Evolutionary conservation across 768 basidiomycete species (phyloP), one percentile per base, ranked within the genome.

Genomic region (Calocybe cyanea): DNA sequence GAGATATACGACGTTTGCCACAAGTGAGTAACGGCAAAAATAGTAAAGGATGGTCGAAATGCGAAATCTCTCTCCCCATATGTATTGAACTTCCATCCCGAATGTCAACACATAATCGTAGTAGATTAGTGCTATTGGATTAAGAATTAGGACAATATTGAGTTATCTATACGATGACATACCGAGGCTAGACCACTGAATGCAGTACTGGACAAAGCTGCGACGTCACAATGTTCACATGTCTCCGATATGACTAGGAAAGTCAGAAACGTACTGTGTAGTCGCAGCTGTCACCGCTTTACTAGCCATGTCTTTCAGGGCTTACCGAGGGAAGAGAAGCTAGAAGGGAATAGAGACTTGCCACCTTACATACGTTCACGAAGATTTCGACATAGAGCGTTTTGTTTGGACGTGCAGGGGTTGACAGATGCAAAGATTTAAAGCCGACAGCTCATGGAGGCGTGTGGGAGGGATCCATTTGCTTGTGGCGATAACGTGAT

Each of bases 71-170:
- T 55, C 42, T 8, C 39, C 17, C 63, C 63, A 65, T 18, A 64
- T 56, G 41, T 57, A 60, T 35, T 44, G 33, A 28, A 57, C 54
- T 40, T 63, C 62, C 46, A 45, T 46, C 1, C 48, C 46, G 21
- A 63, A 60, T 19, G 63, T 64, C 19, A 64, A 46, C 13, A 49
- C 33, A 41, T 62, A 63, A 35, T 65, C 58, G 28, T 57, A 65
- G 21, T 58, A 63, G 10, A 63, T 46, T 19, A 62, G 32, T 17
- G 55, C 59, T 55, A 13, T 0, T 21, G 7, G 23, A 11, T 18
- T 35, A 10, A 18, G 23, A 9, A 11, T 11, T n/a, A 28, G 2
- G 20, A 18, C 18, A n/a, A 8, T 18, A 33, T 13, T 15, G 7
- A 18, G 30, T 28, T 13, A n/a, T 25, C 14, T 18, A 15, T n/a